Evolutionary conservation across 2,329 filamentous ascomycete species (phyloP).

Genomic region (Arthrobotrys musiformis): DNA sequence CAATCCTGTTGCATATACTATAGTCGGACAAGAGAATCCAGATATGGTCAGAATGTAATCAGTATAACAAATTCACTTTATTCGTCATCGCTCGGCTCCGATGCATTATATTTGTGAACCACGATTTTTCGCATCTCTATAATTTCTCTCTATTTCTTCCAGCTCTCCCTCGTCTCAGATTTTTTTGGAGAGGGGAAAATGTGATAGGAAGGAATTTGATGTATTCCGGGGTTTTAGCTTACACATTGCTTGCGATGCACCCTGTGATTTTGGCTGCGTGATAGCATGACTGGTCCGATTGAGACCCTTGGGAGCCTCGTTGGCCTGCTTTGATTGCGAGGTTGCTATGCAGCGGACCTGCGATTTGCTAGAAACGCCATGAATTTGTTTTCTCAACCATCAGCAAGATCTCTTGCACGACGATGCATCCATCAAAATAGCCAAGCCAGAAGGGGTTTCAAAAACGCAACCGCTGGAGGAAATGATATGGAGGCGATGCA

Average conservation of each 20-base stretch:
- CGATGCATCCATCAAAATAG: constrained; percentile 1
- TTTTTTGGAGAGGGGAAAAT: not conserved
- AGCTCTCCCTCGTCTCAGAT: not conserved
- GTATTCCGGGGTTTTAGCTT: constrained; percentile 18
- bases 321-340: constrained; percentile 43
- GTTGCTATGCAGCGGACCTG: constrained; percentile 53
- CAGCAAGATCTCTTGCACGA: constrained; percentile 29
- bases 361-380: constrained; percentile 29
- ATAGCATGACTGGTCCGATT: constrained; percentile 87
- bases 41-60: not conserved
- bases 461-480: not conserved
- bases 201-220: not conserved
- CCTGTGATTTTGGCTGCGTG: constrained; percentile 97
- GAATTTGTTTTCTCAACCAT: constrained; percentile 4
- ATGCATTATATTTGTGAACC: not conserved
- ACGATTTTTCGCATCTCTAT: not conserved
- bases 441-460: not conserved
- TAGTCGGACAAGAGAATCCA: constrained; percentile 13
- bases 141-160: not conserved
- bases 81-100: not conserved
- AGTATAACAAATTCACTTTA: not conserved
- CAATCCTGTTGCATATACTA: constrained; percentile 88
- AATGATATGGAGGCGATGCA: not conserved
- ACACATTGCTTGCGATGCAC: constrained; percentile 95
- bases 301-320: constrained; percentile 62